Evolutionary conservation across 306 rosid species (phyloP), one percentile per base, ranked within the genome.

Genomic region (Cercis canadensis): DNA sequence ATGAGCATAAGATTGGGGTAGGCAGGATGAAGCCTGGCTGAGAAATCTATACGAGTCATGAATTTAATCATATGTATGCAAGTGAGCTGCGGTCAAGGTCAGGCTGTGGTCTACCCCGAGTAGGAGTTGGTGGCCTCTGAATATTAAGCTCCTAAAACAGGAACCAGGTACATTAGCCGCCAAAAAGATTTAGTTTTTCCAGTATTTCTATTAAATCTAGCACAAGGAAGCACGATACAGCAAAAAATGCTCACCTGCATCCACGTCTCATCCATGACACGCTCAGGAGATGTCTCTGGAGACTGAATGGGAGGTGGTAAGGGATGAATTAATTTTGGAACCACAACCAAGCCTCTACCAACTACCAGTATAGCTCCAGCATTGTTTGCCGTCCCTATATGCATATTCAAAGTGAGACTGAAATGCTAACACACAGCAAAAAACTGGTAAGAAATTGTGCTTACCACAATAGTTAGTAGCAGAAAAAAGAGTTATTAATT

Each of bases 301-400:
- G 99, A 95, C 81, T 85, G 97, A 75, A 95, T 85, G 31, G 99
- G 99, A 7, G 99, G 99, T 13, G 99, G 99, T 76, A 95, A 62
- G 36, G 99, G 99, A 79, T 95, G 99, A 58, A 95, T 95, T 73
- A 95, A 78, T 80, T 95, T 95, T 34, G 99, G 99, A 76, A 95
- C 97, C 74, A 95, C 99, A 29, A 95, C 99, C 88, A 95, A 86
- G 36, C 97, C 99, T 83, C 99, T 91, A n/a, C 99, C 99, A 57
- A 95, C 87, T 9, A 95, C 97, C 65, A 95, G 81, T 73, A 95
- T 95, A 18, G 99, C 99, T 72, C 99, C 99, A 50, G 99, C 99
- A 67, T 95, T 95, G 88, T 91, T 95, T 58, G 97, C 99, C 69
- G 97, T 95, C 83, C 99, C 99, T 95, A 50, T 24, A 80, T 11